A percentile compares a stretch with the other conserved stretches of the same genome.
Conservation (phyloP, 176 grass and related monocot genomes). For the Eleusine coracana region DNA sequence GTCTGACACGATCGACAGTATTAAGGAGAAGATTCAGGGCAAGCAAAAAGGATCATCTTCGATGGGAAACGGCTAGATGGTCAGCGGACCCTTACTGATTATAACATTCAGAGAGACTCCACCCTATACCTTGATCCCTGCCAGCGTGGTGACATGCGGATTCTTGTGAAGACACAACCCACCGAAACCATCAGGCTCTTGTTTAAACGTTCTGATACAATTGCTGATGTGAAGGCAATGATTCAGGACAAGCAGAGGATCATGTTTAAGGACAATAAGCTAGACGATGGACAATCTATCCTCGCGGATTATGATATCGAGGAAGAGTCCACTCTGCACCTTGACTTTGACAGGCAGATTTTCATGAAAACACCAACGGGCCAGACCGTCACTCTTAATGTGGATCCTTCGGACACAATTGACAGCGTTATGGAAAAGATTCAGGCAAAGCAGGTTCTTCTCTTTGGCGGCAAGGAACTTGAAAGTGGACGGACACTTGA, state of each 20-base stretch:
- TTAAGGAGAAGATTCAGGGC: background rate
- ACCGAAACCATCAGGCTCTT: background rate
- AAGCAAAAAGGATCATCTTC: background rate
- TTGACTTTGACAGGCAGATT: background rate
- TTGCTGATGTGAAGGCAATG: background rate
- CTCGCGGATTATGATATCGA: background rate
- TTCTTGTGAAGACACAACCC: background rate
- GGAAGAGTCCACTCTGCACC: background rate
- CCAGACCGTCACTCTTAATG: no score
- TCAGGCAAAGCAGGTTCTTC: no score
- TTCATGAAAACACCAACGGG: background rate
- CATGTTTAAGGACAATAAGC: background rate
- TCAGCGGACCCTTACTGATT: background rate
- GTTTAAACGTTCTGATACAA: background rate
- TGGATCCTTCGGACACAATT: no score
- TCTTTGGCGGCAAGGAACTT: no score
- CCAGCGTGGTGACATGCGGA: background rate
- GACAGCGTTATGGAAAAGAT: background rate
- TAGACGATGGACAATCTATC: background rate
- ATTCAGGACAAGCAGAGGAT: background rate
- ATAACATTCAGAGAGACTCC: background rate
- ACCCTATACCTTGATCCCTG: conserved; percentile 1
- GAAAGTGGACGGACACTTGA: no score
- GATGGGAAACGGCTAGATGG: background rate
- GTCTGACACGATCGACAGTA: background rate